Evolutionary conservation across 257 asterid species (phyloP), one percentile per base, ranked within the genome.

Genomic region (Solanum etuberosum): DNA sequence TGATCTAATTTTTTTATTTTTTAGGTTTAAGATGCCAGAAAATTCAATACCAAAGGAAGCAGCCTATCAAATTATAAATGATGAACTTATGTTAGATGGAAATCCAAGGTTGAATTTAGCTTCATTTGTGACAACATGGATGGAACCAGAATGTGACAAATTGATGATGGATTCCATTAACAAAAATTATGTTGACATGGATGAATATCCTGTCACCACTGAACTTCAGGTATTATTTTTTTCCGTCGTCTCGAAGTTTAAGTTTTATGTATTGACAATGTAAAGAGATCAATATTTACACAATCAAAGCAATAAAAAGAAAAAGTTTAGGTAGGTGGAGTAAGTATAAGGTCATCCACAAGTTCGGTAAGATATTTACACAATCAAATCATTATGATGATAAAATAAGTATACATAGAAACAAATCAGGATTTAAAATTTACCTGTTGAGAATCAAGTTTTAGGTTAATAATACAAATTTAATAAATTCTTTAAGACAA

Each of bases 141-240:
- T 96, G 99, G 99, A 96, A 86, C 99, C 99, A 1, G 99, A 96
- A 88, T 96, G 99, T 65, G 97, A 96, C 32, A 95, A 96, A 91
- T 93, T 96, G 2, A 93, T 95, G 4, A 96, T 96, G 98, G 93
- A 86, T 31, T 42, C 96, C 54, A 89, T 96, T 87, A 96, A 95
- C 88, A 96, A 96, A 51, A 95, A 96, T 77, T 96, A 96, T 46
- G 98, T 96, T 14, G 99, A 96, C 90, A 96, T 96, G 99, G 99
- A 96, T 91, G 99, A 96, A 80, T 96, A 96, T 84, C 98, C 98
- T 2, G 98, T 96, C 61, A 96, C 98, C 54, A 96, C 99, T 76
- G 99, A 96, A 87, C 92, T 96, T 31, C 99, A 96, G 97, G 99
- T 87, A 89, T 67, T 27, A 32, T 43, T 13, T 68, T 68, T 6